phyloP scores from a whole-genome alignment of 345 rosid genomes.

The Citrus hindsii region DNA sequence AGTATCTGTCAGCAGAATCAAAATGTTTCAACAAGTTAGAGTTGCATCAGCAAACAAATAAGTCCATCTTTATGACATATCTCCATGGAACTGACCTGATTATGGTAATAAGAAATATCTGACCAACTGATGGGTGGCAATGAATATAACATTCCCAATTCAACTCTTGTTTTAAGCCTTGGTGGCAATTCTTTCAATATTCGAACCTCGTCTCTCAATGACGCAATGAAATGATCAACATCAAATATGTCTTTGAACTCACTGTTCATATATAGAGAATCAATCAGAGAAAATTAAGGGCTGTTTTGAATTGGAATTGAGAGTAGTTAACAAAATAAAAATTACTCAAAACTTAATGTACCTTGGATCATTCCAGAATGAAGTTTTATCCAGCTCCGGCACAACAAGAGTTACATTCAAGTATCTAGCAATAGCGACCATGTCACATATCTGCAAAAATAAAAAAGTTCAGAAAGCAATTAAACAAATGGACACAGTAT shows the following conservation, averaged over 20 bases:
- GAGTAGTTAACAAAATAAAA: background rate
- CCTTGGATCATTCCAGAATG: conserved; percentile 99
- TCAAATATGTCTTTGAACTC: conserved; percentile 94
- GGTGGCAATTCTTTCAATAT: conserved; percentile 81
- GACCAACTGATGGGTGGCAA: conserved; percentile 97
- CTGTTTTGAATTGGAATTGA: conserved; percentile 3
- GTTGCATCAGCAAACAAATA: conserved; percentile 3
- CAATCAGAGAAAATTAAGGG: conserved; percentile 2
- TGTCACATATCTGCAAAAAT: conserved; percentile 85
- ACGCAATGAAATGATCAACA: conserved; percentile 80
- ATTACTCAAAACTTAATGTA: conserved; percentile 10
- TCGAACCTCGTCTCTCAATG: conserved; percentile 92
- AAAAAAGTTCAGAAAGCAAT: background rate
- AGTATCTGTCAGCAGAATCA: conserved; percentile 60
- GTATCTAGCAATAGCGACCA: conserved; percentile 87
- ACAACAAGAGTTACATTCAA: conserved; percentile 90
- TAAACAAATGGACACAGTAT: background rate
- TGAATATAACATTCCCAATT: conserved; percentile 56
- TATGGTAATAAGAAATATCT: conserved; percentile 68
- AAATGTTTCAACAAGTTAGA: conserved; percentile 13
- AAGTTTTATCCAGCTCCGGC: conserved; percentile 91
- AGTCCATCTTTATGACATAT: background rate
- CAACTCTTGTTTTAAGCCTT: conserved; percentile 69
- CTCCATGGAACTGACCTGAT: conserved; percentile 48
- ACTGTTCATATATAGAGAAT: conserved; percentile 37